phyloP scores from a whole-genome alignment of 1,284 basidiomycete genomes.

The Ceratobasidium sp. region DNA sequence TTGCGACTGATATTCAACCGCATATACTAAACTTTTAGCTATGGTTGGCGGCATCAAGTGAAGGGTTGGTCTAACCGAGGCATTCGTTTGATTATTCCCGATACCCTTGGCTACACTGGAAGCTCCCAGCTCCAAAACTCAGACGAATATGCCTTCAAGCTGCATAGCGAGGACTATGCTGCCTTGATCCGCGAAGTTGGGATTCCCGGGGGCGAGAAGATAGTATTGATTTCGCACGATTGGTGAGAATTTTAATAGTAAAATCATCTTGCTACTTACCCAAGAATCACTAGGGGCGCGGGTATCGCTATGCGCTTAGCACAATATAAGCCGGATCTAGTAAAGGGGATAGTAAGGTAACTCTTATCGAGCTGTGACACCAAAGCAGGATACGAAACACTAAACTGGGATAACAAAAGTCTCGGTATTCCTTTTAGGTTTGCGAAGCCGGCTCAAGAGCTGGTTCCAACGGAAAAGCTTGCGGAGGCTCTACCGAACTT shows the following conservation, averaged over 20 bases:
- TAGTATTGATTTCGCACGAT: slow-evolving; percentile 36
- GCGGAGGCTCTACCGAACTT: slow-evolving; percentile 21
- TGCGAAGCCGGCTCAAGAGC: neutral
- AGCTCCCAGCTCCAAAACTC: slow-evolving; percentile 38
- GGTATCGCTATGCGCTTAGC: slow-evolving; percentile 15
- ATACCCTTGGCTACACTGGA: slow-evolving; percentile 31
- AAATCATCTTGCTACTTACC: neutral
- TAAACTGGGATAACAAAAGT: neutral
- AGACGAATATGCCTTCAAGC: slow-evolving; percentile 27
- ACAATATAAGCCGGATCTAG: slow-evolving; percentile 35
- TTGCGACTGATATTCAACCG: neutral
- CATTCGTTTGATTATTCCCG: slow-evolving; percentile 41
- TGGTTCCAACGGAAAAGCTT: neutral
- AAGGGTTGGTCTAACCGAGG: slow-evolving; percentile 44
- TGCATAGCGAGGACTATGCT: slow-evolving; percentile 33
- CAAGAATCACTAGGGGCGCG: slow-evolving; percentile 20
- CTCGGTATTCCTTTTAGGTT: slow-evolving; percentile 25
- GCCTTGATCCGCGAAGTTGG: slow-evolving; percentile 20
- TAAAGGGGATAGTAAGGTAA: slow-evolving; percentile 34
- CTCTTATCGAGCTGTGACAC: neutral
- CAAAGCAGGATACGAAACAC: neutral
- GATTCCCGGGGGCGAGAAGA: slow-evolving; percentile 31
- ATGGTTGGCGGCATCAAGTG: slow-evolving; percentile 41
- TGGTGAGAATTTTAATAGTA: slow-evolving; percentile 2
- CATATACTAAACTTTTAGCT: neutral